Conservation (phyloP, 345 rosid species). For the Iberis pinnata region DNA sequence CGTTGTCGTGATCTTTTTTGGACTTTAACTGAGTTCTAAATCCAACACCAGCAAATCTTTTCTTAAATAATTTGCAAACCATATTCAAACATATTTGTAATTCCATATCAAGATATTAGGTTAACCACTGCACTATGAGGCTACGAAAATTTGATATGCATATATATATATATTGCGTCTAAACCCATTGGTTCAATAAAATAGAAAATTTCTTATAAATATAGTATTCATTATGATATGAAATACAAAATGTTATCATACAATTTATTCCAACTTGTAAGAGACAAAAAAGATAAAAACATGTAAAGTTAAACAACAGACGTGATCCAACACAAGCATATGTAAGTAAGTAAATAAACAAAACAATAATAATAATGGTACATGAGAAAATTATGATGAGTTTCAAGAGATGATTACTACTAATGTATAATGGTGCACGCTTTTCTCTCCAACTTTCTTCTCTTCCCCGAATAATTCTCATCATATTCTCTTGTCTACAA, state of each 20-base stretch:
- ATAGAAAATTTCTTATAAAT: too few relatives aligned
- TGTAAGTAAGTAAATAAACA: neutral
- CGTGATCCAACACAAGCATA: constrained; percentile 16
- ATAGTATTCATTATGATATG: too few relatives aligned
- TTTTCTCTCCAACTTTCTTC: constrained; percentile 25
- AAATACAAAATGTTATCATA: constrained; percentile 6
- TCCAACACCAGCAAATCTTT: too few relatives aligned
- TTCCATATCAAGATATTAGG: too few relatives aligned
- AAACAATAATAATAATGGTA: neutral
- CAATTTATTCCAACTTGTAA: constrained; percentile 12
- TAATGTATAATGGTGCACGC: constrained; percentile 27
- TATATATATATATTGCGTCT: too few relatives aligned
- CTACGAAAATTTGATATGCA: too few relatives aligned
- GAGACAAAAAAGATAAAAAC: constrained; percentile 1
- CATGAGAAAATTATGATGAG: neutral
- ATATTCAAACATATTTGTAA: too few relatives aligned
- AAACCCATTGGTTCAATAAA: too few relatives aligned
- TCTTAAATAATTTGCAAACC: too few relatives aligned
- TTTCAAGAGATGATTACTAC: neutral
- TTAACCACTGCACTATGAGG: too few relatives aligned
- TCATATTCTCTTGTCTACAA: constrained; percentile 25
- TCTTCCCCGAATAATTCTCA: constrained; percentile 23
- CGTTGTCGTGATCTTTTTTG: too few relatives aligned
- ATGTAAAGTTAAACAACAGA: constrained; percentile 19
- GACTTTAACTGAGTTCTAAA: too few relatives aligned